Evolutionary conservation across 1,284 basidiomycete species (phyloP), one percentile per base, ranked within the genome.

Genomic region (Crepidotus sp.): DNA sequence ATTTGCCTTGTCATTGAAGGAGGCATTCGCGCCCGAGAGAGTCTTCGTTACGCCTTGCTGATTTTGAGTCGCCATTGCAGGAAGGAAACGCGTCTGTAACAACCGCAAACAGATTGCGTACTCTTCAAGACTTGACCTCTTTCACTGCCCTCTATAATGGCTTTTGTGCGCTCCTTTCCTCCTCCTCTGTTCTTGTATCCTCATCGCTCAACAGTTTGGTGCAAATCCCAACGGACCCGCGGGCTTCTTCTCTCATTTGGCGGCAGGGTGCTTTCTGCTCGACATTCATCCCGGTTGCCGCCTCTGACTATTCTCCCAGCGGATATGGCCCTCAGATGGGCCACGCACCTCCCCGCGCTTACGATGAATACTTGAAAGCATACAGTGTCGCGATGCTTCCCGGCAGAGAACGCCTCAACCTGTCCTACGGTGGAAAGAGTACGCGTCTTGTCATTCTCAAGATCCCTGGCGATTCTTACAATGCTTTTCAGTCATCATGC

Each of bases 371-470:
- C 63, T 69, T 90, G 51, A 87, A 81, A 57, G 86, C 89, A 6
- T 92, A 91, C 64, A 86, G 83, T 58, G 80, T 90, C 55, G 83
- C 84, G 35, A 85, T 92, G 83, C 73, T 94, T 32, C 79, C 85
- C 8, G 80, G 85, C 35, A 76, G 79, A 55, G 77, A 91, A 62
- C 73, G 89, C 62, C 76, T 88, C 57, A 85, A 96, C 59, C 69
- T 98, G 42, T 89, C 88, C 56, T 91, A 96, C 57, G 96, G 96
- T 55, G 96, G 96, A 58, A 98, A 98, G 73, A 93, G 94, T 97
- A 66, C 63, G 90, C 54, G 46, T 54, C 43, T 40, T 21, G 30
- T 38, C 31, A 37, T 21, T 25, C 41, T 31, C 25, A 42, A 46
- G 46, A 26, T 40, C 18, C 32, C 38, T n/a, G n/a, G n/a, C 48